Evolutionary conservation across 768 basidiomycete species (phyloP).

Genomic region (Serendipita indica): DNA sequence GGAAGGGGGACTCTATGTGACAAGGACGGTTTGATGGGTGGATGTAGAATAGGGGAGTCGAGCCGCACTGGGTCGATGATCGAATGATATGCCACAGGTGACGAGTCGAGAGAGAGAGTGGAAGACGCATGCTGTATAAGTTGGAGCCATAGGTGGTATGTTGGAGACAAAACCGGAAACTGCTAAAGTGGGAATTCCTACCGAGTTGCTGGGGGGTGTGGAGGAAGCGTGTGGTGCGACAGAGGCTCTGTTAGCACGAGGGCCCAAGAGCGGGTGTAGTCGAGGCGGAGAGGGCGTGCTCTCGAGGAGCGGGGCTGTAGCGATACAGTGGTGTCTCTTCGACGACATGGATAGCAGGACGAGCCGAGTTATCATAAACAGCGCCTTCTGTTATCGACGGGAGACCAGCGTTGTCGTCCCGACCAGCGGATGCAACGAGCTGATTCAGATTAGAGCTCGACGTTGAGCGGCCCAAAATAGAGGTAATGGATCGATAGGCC

Average conservation of each 20-base stretch:
- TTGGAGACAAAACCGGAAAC: not conserved
- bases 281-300: not conserved
- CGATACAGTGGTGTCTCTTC: conserved; percentile 2
- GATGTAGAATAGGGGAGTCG: too few relatives aligned
- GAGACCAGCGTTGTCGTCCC: not conserved
- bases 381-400: conserved; percentile 7
- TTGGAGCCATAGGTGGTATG: not conserved
- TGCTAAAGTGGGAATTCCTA: not conserved
- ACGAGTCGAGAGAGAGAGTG: not conserved
- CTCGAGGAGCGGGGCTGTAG: conserved; percentile 8
- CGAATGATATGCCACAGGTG: too few relatives aligned
- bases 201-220: not conserved
- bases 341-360: not conserved
- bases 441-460: not conserved
- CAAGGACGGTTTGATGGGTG: too few relatives aligned
- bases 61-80: too few relatives aligned
- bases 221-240: not conserved
- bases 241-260: not conserved
- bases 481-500: not conserved
- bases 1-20: too few relatives aligned
- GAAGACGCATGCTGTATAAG: not conserved
- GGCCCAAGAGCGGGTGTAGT: not conserved
- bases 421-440: not conserved
- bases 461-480: not conserved
- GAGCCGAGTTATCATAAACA: not conserved